Percentiles rank a stretch among this genome's conserved stretches.
These are phyloP conservation scores for Cymbidium sinense DNA, from an alignment of 106 monocot species.

Conservation along the genomic window DNA sequence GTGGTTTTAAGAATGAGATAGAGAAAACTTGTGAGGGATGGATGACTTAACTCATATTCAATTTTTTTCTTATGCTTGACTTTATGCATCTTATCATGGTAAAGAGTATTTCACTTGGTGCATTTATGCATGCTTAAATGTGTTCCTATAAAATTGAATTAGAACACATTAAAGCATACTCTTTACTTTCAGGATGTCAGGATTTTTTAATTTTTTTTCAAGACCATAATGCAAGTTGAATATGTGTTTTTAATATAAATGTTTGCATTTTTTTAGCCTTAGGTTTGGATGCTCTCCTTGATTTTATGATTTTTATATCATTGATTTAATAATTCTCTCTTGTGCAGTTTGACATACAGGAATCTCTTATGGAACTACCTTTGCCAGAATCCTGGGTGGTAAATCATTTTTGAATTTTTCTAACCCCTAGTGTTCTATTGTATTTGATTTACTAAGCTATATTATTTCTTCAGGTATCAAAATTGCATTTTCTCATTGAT, in stretches of 20 bases:
- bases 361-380: slow-evolving; percentile 52
- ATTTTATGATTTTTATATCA: background rate
- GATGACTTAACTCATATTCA: no score
- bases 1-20: no score
- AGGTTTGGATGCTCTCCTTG: background rate
- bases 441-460: slow-evolving; percentile 9
- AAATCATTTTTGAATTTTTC: slow-evolving; percentile 13
- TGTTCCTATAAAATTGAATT: background rate
- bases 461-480: slow-evolving; percentile 53
- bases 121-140: no score
- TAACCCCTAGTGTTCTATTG: background rate
- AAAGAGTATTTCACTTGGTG: no score
- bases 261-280: background rate
- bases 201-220: background rate
- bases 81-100: no score
- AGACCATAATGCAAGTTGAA: background rate
- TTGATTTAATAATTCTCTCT: background rate
- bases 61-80: no score
- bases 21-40: no score
- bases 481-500: slow-evolving; percentile 95
- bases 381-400: slow-evolving; percentile 98
- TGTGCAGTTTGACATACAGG: slow-evolving; percentile 68
- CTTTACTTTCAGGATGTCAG: background rate
- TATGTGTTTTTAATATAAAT: background rate
- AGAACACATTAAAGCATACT: background rate